phyloP scores from a whole-genome alignment of 257 asterid genomes.

The Plectranthus barbatus region DNA sequence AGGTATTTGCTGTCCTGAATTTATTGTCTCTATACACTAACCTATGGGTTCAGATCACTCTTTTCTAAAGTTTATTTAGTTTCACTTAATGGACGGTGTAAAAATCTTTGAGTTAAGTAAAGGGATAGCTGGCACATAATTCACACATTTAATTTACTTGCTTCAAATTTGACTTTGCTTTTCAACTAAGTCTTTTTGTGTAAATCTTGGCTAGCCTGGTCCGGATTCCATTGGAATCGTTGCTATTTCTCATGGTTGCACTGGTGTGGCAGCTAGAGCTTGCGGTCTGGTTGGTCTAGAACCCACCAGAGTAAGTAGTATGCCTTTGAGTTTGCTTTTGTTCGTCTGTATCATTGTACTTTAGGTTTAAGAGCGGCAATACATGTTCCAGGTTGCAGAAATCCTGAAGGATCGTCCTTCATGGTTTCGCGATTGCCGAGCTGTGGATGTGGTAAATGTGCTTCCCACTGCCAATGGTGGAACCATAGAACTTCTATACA shows the following conservation, averaged over 20 bases:
- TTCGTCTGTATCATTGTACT: neutral
- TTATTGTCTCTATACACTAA: neutral
- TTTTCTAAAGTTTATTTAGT: neutral
- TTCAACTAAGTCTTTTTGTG: constrained; percentile 3
- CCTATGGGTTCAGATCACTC: neutral
- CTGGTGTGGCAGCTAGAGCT: constrained; percentile 96
- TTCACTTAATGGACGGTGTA: neutral
- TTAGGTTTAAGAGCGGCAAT: neutral
- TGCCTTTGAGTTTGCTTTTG: neutral
- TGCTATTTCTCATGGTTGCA: constrained; percentile 96
- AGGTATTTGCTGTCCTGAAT: constrained; percentile 34
- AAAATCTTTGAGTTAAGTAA: neutral
- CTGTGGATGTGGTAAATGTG: constrained; percentile 68
- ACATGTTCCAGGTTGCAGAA: constrained; percentile 64
- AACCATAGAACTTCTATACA: constrained; percentile 83
- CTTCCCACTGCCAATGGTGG: constrained; percentile 98
- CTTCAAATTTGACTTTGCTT: neutral
- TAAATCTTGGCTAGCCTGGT: constrained; percentile 62
- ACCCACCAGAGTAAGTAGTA: constrained; percentile 67
- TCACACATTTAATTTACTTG: neutral
- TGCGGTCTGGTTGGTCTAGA: constrained; percentile 94
- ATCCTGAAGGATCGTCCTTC: constrained; percentile 93
- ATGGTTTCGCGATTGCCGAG: constrained; percentile 94
- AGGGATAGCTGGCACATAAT: no score
- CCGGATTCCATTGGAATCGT: constrained; percentile 99